Conservation (phyloP, 2,329 filamentous ascomycete genomes). For the Cryphonectria parasitica region DNA sequence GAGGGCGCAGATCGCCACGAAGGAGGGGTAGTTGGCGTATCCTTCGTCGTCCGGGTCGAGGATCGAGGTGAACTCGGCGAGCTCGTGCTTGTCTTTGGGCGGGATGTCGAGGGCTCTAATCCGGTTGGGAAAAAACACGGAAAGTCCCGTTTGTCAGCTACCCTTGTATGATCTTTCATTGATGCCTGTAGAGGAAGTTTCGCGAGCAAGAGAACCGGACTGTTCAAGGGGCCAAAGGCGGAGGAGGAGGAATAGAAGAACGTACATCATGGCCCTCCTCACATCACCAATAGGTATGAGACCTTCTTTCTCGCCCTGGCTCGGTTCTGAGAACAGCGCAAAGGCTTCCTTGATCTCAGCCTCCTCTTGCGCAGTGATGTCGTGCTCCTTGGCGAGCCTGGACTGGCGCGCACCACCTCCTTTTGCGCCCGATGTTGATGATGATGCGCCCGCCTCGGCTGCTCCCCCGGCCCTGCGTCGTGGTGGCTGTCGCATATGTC, state of each 20-base stretch:
- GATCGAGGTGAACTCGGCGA: constrained; percentile 75
- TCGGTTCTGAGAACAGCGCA: constrained; percentile 74
- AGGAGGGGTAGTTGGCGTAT: constrained; percentile 76
- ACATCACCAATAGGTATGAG: constrained; percentile 71
- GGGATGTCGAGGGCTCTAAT: constrained; percentile 79
- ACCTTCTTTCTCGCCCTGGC: constrained; percentile 72
- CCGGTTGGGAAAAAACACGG: constrained; percentile 2
- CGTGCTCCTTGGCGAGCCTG: constrained; percentile 90
- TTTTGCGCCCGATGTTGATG: constrained; percentile 39
- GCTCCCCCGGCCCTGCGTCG: constrained; percentile 52
- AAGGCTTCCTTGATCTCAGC: constrained; percentile 91
- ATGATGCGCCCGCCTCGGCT: constrained; percentile 32
- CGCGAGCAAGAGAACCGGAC: too few relatives aligned
- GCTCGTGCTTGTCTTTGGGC: constrained; percentile 65
- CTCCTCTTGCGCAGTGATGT: constrained; percentile 82
- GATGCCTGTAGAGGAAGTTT: not conserved
- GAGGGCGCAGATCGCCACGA: constrained; percentile 85
- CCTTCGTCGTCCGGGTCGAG: constrained; percentile 84
- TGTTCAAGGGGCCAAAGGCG: too few relatives aligned
- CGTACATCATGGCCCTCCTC: constrained; percentile 73
- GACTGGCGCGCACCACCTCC: constrained; percentile 62
- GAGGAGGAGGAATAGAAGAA: constrained; percentile 25
- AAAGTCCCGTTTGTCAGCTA: not conserved
- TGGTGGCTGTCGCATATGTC: constrained; percentile 47
- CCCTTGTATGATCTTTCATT: not conserved